phyloP scores from a whole-genome alignment of 352 stramenopile genomes.

The Phytophthora citricola region DNA sequence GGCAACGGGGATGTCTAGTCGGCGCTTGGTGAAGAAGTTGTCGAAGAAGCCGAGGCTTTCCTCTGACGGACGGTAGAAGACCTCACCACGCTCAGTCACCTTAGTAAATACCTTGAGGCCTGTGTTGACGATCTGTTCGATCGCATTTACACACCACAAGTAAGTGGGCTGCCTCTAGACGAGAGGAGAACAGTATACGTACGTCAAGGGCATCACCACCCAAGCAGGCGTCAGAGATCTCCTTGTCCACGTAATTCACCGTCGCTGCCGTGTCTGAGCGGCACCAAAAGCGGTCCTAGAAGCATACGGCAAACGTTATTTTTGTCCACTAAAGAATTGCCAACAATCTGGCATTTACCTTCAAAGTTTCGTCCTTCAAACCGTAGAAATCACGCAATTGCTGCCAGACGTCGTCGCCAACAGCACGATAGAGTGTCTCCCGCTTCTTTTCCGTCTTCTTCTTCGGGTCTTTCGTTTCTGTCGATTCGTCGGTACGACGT shows the following conservation, averaged over 20 bases:
- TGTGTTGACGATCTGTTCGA: slow-evolving; percentile 90
- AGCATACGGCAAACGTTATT: slow-evolving; percentile 7
- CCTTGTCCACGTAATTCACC: slow-evolving; percentile 83
- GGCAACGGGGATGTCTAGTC: slow-evolving; percentile 45
- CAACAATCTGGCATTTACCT: slow-evolving; percentile 32
- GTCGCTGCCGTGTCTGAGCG: slow-evolving; percentile 76
- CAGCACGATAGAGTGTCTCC: slow-evolving; percentile 75
- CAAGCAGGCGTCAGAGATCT: slow-evolving; percentile 68
- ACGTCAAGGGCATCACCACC: slow-evolving; percentile 74
- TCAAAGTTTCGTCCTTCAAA: slow-evolving; percentile 53
- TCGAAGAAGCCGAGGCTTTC: slow-evolving; percentile 89
- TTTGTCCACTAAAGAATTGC: background rate
- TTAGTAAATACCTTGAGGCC: slow-evolving; percentile 92
- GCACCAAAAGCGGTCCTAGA: slow-evolving; percentile 68
- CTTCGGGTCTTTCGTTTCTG: slow-evolving; percentile 4
- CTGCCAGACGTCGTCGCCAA: slow-evolving; percentile 70
- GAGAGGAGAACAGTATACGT: slow-evolving; percentile 12
- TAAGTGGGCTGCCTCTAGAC: slow-evolving; percentile 1
- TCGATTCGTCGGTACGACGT: slow-evolving; percentile 35
- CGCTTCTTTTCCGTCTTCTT: slow-evolving; percentile 52
- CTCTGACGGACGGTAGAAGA: slow-evolving; percentile 87
- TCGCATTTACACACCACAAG: background rate
- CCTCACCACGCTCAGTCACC: slow-evolving; percentile 62
- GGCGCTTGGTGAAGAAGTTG: slow-evolving; percentile 87
- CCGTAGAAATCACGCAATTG: slow-evolving; percentile 72